Base-by-base conservation (phyloP, 176 grass and related monocot species). In the Rhynchospora tenuis region DNA sequence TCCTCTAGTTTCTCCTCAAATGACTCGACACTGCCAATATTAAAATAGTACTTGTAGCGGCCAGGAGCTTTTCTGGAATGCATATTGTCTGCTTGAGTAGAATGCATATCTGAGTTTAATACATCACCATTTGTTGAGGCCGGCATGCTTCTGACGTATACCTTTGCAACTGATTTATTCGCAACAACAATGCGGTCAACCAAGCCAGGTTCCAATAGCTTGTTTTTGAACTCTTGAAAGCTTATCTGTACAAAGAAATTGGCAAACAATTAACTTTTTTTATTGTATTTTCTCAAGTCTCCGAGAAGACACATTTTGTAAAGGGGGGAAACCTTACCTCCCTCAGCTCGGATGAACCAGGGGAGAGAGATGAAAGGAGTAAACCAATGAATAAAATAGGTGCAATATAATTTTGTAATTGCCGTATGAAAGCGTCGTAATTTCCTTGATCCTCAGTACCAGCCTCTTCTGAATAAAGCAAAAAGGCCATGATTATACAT, bases 181-280 rank as follows among this genome's bases (percentile, higher is more conserved):
- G 88, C 72, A 59, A 98, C 82, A 87, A 98, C 95, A 90, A 98
- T 98, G 20, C 63, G 95, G 64, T 93, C 91, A 87, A 95, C 95
- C 83, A 98, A 90, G 33, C 92, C 91, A 70, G 89, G 87, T 87
- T 93, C 91, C 47, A 98, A 65, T 80, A 98, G 86, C 83, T 93
- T 95, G 72, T 95, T 98, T 83, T 90, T 95, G 89, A 93, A 98
- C 64, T 93, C 95, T 89, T 95, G 91, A 81, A 98, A 98, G 88
- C 92, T 98, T 88, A 95, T 95, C 92, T 98, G 87, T 83, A 55
- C 45, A 51, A 64, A 64, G 10, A 59, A 87, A 67, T 33, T 12
- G 9, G 11, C 15, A 66, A 33, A n/a, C n/a, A 88, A 27, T 70
- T 68, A 22, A 57, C 64, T n/a, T 28, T 31, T 81, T 84, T 64